phyloP scores from a whole-genome alignment of 2,329 filamentous ascomycete genomes.

The Xylariales sp. region DNA sequence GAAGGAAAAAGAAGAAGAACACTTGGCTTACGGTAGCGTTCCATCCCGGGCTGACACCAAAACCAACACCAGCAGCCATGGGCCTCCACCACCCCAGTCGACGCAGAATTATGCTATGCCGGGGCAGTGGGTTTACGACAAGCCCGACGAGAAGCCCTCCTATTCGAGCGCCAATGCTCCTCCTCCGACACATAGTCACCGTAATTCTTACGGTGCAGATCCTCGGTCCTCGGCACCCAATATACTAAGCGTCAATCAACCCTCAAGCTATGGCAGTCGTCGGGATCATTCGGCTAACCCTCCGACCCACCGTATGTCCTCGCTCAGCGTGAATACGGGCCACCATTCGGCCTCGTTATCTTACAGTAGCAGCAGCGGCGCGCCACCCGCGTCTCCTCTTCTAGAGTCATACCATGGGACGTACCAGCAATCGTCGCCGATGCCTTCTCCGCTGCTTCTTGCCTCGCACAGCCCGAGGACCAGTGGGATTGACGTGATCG shows the following conservation, averaged over 20 bases:
- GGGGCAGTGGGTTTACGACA: slow-evolving; percentile 55
- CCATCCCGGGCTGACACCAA: slow-evolving; percentile 32
- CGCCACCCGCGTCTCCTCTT: slow-evolving; percentile 82
- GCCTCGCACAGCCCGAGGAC: slow-evolving; percentile 61
- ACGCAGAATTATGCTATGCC: slow-evolving; percentile 50
- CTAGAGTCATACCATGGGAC: slow-evolving; percentile 94
- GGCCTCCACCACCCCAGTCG: slow-evolving; percentile 43
- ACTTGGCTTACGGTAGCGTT: slow-evolving; percentile 62
- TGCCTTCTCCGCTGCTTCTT: slow-evolving; percentile 83
- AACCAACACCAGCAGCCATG: slow-evolving; percentile 34
- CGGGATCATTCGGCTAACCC: slow-evolving; percentile 60
- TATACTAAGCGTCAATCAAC: slow-evolving; percentile 57
- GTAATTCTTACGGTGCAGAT: slow-evolving; percentile 52
- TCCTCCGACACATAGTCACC: slow-evolving; percentile 43
- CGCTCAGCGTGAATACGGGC: slow-evolving; percentile 62
- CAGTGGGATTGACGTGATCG: slow-evolving; percentile 52
- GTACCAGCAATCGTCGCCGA: slow-evolving; percentile 93
- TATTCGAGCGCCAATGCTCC: slow-evolving; percentile 48
- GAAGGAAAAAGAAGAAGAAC: slow-evolving; percentile 56
- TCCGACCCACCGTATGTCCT: slow-evolving; percentile 62
- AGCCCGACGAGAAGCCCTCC: slow-evolving; percentile 49
- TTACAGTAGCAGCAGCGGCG: slow-evolving; percentile 52
- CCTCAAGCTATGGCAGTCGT: slow-evolving; percentile 45
- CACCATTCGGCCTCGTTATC: slow-evolving; percentile 57
- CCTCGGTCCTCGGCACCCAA: slow-evolving; percentile 54